phyloP scores from a whole-genome alignment of 176 grass and related monocot genomes.

The Pontederia paniculata region DNA sequence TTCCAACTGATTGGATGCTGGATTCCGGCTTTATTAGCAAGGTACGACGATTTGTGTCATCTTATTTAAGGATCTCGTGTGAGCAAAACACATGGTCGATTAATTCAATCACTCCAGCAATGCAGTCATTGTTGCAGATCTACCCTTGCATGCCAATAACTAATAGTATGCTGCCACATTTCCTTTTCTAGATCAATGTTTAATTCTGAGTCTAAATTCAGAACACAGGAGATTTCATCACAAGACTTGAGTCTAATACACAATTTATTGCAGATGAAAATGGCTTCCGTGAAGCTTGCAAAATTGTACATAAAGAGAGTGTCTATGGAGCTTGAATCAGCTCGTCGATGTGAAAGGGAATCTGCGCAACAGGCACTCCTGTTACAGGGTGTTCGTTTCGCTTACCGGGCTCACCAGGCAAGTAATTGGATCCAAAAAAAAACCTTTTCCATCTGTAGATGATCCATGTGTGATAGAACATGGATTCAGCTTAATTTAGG shows the following conservation, averaged over 20 bases:
- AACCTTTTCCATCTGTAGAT: conserved; percentile 1
- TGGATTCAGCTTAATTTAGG: background rate
- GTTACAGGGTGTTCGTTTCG: conserved; percentile 60
- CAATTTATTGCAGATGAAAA: conserved; percentile 38
- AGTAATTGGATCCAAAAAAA: background rate
- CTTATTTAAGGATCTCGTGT: background rate
- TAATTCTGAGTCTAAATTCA: background rate
- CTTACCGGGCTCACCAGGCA: conserved; percentile 71
- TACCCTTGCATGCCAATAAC: background rate
- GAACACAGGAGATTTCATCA: background rate
- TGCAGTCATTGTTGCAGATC: background rate
- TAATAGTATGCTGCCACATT: background rate
- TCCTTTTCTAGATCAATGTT: background rate
- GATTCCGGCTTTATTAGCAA: conserved; percentile 69
- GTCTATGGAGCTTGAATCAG: conserved; percentile 42
- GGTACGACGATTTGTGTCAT: conserved; percentile 18
- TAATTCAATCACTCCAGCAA: background rate
- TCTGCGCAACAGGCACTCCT: conserved; percentile 44
- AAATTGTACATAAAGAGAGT: conserved; percentile 66
- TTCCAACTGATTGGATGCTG: conserved; percentile 90
- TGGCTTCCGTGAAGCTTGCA: conserved; percentile 61
- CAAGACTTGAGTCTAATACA: background rate
- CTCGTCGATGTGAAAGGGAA: conserved; percentile 31
- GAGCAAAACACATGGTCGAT: background rate
- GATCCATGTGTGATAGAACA: conserved; percentile 12